Conservation (phyloP, 331 rosid species). For the Malus hybrid region DNA sequence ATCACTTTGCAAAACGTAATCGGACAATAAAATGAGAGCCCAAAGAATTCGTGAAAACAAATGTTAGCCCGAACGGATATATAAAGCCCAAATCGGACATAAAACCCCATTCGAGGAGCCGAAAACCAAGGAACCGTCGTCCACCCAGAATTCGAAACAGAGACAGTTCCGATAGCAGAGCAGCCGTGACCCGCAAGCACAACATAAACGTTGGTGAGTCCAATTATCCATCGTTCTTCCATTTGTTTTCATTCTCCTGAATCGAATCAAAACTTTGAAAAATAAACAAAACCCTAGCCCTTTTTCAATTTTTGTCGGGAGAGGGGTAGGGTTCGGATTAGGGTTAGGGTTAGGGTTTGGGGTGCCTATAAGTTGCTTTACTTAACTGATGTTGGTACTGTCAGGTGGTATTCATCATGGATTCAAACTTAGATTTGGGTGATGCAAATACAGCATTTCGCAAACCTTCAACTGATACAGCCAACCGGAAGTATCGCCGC, state of each 20-base stretch:
- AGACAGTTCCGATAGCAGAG: too few species aligned
- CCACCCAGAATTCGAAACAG: too few species aligned
- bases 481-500: slow-evolving; percentile 74
- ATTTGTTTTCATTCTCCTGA: background rate
- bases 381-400: slow-evolving; percentile 1
- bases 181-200: too few species aligned
- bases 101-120: too few species aligned
- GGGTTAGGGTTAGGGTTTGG: background rate
- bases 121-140: too few species aligned
- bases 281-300: background rate
- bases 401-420: slow-evolving; percentile 42
- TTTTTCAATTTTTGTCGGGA: background rate
- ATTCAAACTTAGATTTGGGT: slow-evolving; percentile 24
- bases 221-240: background rate
- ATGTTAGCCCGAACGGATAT: too few species aligned
- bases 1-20: too few species aligned
- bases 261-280: background rate
- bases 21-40: too few species aligned
- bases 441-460: slow-evolving; percentile 63
- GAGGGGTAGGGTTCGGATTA: background rate
- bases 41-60: too few species aligned
- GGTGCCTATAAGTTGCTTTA: background rate
- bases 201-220: background rate
- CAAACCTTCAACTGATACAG: slow-evolving; percentile 62
- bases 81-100: too few species aligned